These are phyloP conservation scores for Sphaerulina musiva DNA, from an alignment of 2,329 filamentous ascomycete genomes.

Conservation along the genomic window DNA sequence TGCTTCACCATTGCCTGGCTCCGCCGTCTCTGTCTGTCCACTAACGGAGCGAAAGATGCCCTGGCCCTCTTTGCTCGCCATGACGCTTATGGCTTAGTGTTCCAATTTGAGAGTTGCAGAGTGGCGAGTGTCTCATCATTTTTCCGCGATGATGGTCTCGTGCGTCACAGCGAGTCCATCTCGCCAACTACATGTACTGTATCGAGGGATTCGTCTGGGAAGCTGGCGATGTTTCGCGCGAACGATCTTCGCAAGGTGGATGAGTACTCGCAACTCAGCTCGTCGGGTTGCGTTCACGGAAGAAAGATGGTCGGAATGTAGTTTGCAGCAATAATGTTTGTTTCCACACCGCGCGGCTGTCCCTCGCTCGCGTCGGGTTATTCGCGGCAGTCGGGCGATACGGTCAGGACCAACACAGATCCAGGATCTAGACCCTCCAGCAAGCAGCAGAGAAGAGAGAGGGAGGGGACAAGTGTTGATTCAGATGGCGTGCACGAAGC, in stretches of 20 bases:
- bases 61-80: constrained; percentile 30
- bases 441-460: constrained; percentile 1
- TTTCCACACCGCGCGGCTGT: neutral
- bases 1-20: constrained; percentile 27
- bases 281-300: neutral
- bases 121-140: neutral
- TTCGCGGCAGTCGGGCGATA: neutral
- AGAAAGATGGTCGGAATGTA: neutral
- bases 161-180: constrained; percentile 8
- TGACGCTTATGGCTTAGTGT: constrained; percentile 13
- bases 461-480: too few species aligned
- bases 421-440: neutral
- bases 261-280: neutral
- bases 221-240: neutral
- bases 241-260: neutral
- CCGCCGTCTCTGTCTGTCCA: constrained; percentile 34
- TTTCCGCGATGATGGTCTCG: constrained; percentile 1
- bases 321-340: neutral
- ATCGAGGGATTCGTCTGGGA: too few species aligned
- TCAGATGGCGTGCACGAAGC: too few species aligned
- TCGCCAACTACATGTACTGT: neutral
- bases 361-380: neutral
- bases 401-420: neutral
- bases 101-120: neutral
- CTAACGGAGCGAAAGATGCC: constrained; percentile 35